Percentiles rank a stretch among this genome's conserved stretches.
Conservation (phyloP, 495 filamentous ascomycete species). For the Pseudomonodictys pantanalensis region DNA sequence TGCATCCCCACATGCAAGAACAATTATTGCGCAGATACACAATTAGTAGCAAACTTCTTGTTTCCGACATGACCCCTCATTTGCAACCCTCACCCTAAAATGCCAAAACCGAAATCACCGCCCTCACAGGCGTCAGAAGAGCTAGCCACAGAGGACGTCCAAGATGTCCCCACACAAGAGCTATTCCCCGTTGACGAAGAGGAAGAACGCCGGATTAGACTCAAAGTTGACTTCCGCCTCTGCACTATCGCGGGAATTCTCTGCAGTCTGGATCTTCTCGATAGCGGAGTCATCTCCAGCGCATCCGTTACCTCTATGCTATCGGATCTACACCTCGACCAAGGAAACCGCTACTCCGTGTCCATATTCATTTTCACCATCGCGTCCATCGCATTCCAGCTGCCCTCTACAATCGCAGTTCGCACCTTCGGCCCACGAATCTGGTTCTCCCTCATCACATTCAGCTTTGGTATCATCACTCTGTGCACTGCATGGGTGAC, state of each 20-base stretch:
- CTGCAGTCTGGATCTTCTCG: constrained; percentile 69
- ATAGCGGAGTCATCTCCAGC: constrained; percentile 73
- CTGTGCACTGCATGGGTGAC: constrained; percentile 68
- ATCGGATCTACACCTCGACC: constrained; percentile 58
- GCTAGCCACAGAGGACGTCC: not conserved
- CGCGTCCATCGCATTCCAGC: constrained; percentile 69
- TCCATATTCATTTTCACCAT: constrained; percentile 80
- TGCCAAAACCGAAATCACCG: not conserved
- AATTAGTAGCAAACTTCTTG: too few species aligned
- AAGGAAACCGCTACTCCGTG: constrained; percentile 64
- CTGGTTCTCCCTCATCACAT: constrained; percentile 67
- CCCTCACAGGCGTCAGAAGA: constrained; percentile 1
- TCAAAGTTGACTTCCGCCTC: constrained; percentile 69
- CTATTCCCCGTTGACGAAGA: not conserved
- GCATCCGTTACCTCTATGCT: constrained; percentile 76
- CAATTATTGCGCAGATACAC: too few species aligned
- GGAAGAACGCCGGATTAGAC: constrained; percentile 46
- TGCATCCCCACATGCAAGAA: too few species aligned
- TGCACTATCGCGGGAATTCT: constrained; percentile 73
- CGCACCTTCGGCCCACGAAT: constrained; percentile 64
- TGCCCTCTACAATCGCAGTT: constrained; percentile 70
- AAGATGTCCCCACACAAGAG: not conserved
- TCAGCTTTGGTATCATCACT: constrained; percentile 68
- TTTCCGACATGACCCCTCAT: not conserved
- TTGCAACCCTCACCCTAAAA: not conserved